Conservation (phyloP, 2,329 filamentous ascomycete genomes). For the Plenodomus lindquistii region DNA sequence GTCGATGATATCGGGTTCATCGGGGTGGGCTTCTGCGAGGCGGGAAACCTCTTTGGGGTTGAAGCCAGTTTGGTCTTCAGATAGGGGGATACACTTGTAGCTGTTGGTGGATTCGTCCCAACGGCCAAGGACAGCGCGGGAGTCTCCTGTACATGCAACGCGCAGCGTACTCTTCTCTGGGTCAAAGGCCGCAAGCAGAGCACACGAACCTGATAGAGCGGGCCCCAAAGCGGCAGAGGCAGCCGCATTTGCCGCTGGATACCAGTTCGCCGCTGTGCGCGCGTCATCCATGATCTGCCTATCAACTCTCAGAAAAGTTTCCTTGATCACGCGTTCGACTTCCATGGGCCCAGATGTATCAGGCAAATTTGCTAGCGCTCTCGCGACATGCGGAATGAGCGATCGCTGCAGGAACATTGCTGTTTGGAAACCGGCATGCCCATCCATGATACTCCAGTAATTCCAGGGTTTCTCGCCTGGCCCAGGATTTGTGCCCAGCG, state of each 20-base stretch:
- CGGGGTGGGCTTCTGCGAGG: constrained; percentile 63
- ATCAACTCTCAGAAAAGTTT: constrained; percentile 61
- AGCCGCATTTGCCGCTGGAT: constrained; percentile 36
- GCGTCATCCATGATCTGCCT: constrained; percentile 56
- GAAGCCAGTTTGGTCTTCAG: constrained; percentile 67
- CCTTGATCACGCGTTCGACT: constrained; percentile 60
- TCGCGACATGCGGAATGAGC: constrained; percentile 51
- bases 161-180: constrained; percentile 56
- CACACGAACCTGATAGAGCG: constrained; percentile 63
- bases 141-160: constrained; percentile 70
- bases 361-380: constrained; percentile 38
- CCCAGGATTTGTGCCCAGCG: constrained; percentile 33
- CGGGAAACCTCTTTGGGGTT: constrained; percentile 62
- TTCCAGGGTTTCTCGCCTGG: constrained; percentile 37
- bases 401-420: constrained; percentile 45
- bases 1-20: constrained; percentile 61
- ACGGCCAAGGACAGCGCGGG: constrained; percentile 65
- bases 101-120: constrained; percentile 48
- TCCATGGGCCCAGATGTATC: constrained; percentile 48
- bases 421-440: constrained; percentile 55
- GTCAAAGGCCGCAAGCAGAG: constrained; percentile 66
- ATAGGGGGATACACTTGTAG: constrained; percentile 61
- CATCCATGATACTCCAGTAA: constrained; percentile 55
- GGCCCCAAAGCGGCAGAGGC: constrained; percentile 38
- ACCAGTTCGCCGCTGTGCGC: constrained; percentile 44